Conservation (phyloP, 2,329 filamentous ascomycete species). For the Cladosporium sp. region DNA sequence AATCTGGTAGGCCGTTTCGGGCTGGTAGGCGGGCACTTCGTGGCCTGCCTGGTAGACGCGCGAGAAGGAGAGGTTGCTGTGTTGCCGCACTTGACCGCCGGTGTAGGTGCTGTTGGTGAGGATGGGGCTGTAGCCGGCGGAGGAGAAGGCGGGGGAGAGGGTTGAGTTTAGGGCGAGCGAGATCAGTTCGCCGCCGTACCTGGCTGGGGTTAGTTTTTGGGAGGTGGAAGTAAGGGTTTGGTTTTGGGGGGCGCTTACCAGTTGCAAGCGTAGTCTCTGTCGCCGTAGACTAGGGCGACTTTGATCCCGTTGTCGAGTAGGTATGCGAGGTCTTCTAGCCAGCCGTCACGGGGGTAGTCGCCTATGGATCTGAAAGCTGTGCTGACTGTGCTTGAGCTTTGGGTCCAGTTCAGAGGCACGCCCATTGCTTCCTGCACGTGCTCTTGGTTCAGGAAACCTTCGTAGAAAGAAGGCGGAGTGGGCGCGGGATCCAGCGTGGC, state of each 20-base stretch:
- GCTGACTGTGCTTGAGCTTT: constrained; percentile 11
- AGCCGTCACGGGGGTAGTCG: constrained; percentile 45
- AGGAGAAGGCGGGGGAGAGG: constrained; percentile 39
- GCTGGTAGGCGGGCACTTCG: constrained; percentile 36
- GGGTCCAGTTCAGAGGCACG: constrained; percentile 34
- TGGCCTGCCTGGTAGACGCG: constrained; percentile 50
- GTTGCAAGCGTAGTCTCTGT: constrained; percentile 46
- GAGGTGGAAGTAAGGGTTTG: constrained; percentile 19
- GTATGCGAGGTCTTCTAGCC: constrained; percentile 46
- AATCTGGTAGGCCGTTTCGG: constrained; percentile 34
- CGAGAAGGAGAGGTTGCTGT: constrained; percentile 38
- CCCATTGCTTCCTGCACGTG: constrained; percentile 55
- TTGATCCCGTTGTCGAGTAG: constrained; percentile 54
- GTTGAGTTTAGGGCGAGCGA: constrained; percentile 41
- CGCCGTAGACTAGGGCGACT: constrained; percentile 52
- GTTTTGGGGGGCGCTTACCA: constrained; percentile 12
- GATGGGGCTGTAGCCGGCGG: constrained; percentile 44
- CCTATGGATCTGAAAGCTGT: constrained; percentile 35
- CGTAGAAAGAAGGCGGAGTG: constrained; percentile 37
- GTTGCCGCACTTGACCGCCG: constrained; percentile 31
- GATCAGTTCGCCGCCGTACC: constrained; percentile 30
- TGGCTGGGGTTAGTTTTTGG: constrained; percentile 21
- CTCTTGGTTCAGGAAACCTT: constrained; percentile 52
- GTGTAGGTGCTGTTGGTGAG: constrained; percentile 19
- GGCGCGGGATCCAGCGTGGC: constrained; percentile 44